Conservation (phyloP, 371 early-diverging fungal species). For the Mortierella polycephala region DNA sequence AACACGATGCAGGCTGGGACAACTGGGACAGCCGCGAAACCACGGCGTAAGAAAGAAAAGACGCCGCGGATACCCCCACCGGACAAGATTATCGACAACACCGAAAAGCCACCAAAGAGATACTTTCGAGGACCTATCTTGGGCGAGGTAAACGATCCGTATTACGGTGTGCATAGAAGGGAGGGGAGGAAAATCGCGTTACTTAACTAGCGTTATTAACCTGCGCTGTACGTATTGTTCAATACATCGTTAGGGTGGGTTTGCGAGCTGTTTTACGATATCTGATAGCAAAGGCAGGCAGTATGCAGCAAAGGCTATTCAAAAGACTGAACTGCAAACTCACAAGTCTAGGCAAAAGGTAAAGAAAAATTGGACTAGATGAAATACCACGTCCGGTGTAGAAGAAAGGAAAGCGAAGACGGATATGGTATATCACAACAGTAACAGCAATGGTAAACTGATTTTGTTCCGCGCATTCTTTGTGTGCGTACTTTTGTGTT, state of each 20-base stretch:
- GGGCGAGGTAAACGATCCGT: slow-evolving; percentile 37
- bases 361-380: background rate
- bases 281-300: slow-evolving; percentile 54
- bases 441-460: too few species aligned
- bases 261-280: slow-evolving; percentile 88
- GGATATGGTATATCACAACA: too few species aligned
- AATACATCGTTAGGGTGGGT: slow-evolving; percentile 78
- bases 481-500: slow-evolving; percentile 13
- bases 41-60: slow-evolving; percentile 38
- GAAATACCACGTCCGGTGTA: background rate
- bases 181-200: background rate
- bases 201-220: too few species aligned
- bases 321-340: slow-evolving; percentile 68
- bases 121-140: slow-evolving; percentile 39
- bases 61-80: slow-evolving; percentile 39
- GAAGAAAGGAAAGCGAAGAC: background rate
- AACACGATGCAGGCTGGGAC: slow-evolving; percentile 8
- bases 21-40: slow-evolving; percentile 36
- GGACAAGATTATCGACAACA: slow-evolving; percentile 25
- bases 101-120: background rate
- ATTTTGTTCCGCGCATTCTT: background rate
- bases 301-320: slow-evolving; percentile 86
- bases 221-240: background rate
- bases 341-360: slow-evolving; percentile 76
- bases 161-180: background rate